phyloP scores from a whole-genome alignment of 257 asterid genomes.

The Pogostemon cablin region DNA sequence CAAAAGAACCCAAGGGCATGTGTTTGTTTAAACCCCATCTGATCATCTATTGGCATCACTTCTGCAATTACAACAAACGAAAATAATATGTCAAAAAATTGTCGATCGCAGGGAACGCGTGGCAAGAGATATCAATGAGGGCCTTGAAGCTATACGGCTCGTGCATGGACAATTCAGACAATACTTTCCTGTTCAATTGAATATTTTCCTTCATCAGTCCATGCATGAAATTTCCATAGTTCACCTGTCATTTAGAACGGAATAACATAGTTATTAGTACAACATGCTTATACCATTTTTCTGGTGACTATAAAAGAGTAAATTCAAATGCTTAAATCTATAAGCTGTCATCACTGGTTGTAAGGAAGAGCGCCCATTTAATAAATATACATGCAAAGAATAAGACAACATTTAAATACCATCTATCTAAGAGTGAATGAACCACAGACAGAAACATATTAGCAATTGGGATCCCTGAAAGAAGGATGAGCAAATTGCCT shows the following conservation, averaged over 20 bases:
- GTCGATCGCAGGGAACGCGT: slow-evolving; percentile 56
- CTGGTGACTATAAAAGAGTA: background rate
- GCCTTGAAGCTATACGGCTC: slow-evolving; percentile 97
- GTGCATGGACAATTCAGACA: slow-evolving; percentile 82
- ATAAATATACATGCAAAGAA: too few species aligned
- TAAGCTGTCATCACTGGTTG: background rate
- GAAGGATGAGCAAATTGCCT: too few species aligned
- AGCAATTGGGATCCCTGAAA: too few species aligned
- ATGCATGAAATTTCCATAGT: slow-evolving; percentile 89
- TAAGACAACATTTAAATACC: too few species aligned
- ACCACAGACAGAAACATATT: too few species aligned
- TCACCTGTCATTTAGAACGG: slow-evolving; percentile 52
- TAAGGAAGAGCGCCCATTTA: background rate
- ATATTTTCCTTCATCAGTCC: slow-evolving; percentile 92
- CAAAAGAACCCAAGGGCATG: background rate
- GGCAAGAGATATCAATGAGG: slow-evolving; percentile 68
- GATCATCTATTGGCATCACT: slow-evolving; percentile 6
- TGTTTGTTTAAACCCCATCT: background rate
- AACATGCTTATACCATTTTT: background rate
- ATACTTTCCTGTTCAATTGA: slow-evolving; percentile 81
- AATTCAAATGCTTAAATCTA: background rate
- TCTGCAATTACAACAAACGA: slow-evolving; percentile 7
- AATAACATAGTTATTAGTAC: background rate
- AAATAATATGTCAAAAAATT: slow-evolving; percentile 12
- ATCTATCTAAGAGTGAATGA: too few species aligned